A percentile compares a stretch with the other conserved stretches of the same genome.
Conservation (phyloP, 1,284 basidiomycete genomes). For the Naganishia cerealis region DNA sequence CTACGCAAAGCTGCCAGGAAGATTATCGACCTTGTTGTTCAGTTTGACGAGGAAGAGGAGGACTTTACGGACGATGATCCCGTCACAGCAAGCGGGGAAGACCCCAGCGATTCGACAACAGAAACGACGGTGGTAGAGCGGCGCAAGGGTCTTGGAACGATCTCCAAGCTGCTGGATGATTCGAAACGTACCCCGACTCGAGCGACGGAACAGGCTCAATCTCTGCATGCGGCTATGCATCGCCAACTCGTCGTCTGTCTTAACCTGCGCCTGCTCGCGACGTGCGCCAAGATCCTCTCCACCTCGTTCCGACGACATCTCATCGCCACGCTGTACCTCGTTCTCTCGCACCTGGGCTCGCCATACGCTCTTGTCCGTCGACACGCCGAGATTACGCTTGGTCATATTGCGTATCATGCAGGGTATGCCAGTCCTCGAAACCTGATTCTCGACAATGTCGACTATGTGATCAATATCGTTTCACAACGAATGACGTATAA, state of each 20-base stretch:
- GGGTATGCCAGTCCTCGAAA: slow-evolving; percentile 81
- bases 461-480: slow-evolving; percentile 85
- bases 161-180: slow-evolving; percentile 18
- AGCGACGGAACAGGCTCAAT: slow-evolving; percentile 34
- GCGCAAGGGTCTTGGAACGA: slow-evolving; percentile 14
- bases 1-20: slow-evolving; percentile 67
- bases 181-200: slow-evolving; percentile 28
- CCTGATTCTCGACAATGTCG: slow-evolving; percentile 84
- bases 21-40: slow-evolving; percentile 65
- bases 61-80: slow-evolving; percentile 38
- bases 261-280: slow-evolving; percentile 69
- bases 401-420: slow-evolving; percentile 66
- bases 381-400: slow-evolving; percentile 69
- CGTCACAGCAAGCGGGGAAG: slow-evolving; percentile 42
- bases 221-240: slow-evolving; percentile 58
- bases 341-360: slow-evolving; percentile 78
- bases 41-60: slow-evolving; percentile 65
- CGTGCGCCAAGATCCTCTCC: slow-evolving; percentile 64
- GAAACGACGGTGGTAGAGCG: slow-evolving; percentile 28
- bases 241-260: slow-evolving; percentile 58
- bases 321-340: slow-evolving; percentile 74
- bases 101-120: slow-evolving; percentile 30
- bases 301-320: slow-evolving; percentile 64
- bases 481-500: slow-evolving; percentile 73
- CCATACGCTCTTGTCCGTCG: slow-evolving; percentile 65